Base-by-base conservation (phyloP, 768 basidiomycete genomes). In the Pleurotus ostreatus region DNA sequence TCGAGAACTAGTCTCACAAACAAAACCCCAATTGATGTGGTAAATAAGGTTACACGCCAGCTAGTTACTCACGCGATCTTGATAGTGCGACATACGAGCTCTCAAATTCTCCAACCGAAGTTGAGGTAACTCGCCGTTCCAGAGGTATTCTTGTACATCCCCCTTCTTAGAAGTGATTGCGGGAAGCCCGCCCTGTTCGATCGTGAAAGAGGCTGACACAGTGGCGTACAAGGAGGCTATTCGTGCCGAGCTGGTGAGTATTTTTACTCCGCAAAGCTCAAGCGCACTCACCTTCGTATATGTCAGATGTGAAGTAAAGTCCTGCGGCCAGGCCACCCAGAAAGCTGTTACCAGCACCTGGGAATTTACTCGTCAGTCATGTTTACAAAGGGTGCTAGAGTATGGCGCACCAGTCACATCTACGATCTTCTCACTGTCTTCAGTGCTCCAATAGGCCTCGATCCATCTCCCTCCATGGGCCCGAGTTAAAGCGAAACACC, bases 271-370 rank as follows among this genome's bases (percentile, higher is more conserved):
- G 18, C n/a, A 59, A 20, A n/a, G 48, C 54, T 56, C 55, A 25
- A 37, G 9, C 12, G 38, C 43, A 67, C 71, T 57, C 57, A 92
- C 93, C 90, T 77, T 84, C 71, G 48, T 76, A 76, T n/a, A 89
- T 67, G 65, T 92, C 79, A 1, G 80, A 82, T 44, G 78, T 72
- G 49, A 84, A 62, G 16, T 71, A 60, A 49, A 94, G 66, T 0
- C 92, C 92, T 16, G 90, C 92, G 9, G 84, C 84, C 12, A 94
- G 76, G 5, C 92, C 92, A 12, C 92, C 92, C 20, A 95, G 75
- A 68, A 95, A 96, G 57, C 83, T 80, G 68, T 96, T 96, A 13
- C 94, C 94, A n/a, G 92, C 93, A 44, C 94, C 91, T 92, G 60
- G 20, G 56, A 46, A 56, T 34, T 25, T 60, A 59, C 52, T 26